phyloP scores from a whole-genome alignment of 805 yeast genomes.

The Lipomyces orientalis region DNA sequence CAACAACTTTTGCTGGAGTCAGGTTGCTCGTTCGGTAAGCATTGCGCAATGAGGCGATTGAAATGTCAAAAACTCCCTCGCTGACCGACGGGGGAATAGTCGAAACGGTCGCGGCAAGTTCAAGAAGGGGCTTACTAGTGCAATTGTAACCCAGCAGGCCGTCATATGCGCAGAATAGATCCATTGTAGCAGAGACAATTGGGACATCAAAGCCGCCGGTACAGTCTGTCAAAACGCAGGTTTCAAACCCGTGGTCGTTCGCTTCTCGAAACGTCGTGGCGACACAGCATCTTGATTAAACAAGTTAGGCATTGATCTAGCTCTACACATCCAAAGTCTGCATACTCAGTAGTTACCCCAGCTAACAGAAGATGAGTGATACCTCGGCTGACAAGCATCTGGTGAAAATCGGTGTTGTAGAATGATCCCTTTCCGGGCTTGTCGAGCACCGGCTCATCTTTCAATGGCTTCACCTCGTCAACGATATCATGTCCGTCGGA shows the following conservation, averaged over 20 bases:
- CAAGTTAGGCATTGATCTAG: neutral
- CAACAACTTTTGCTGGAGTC: conserved; percentile 21
- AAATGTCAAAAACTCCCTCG: conserved; percentile 15
- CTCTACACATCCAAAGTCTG: neutral
- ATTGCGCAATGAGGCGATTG: conserved; percentile 22
- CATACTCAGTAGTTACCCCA: conserved; percentile 46
- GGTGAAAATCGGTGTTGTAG: conserved; percentile 45
- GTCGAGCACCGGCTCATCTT: conserved; percentile 43
- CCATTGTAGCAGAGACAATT: conserved; percentile 36
- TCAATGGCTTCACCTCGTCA: conserved; percentile 43
- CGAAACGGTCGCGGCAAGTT: conserved; percentile 31
- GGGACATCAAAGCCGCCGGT: conserved; percentile 40
- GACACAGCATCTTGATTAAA: conserved; percentile 42
- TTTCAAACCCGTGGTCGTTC: conserved; percentile 46
- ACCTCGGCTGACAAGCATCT: conserved; percentile 43
- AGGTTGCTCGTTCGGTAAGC: conserved; percentile 29
- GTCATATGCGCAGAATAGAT: conserved; percentile 39
- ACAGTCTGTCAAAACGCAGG: conserved; percentile 41
- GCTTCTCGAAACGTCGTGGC: conserved; percentile 47
- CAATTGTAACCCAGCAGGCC: conserved; percentile 41
- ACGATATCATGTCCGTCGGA: conserved; percentile 46
- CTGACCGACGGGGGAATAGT: conserved; percentile 5
- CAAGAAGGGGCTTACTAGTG: conserved; percentile 33
- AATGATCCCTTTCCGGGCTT: conserved; percentile 49
- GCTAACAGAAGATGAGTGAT: conserved; percentile 43